A percentile compares a stretch with the other conserved stretches of the same genome.
These are phyloP conservation scores for Pythium sukuiense DNA, from an alignment of 352 stramenopile species.

Conservation along the genomic window DNA sequence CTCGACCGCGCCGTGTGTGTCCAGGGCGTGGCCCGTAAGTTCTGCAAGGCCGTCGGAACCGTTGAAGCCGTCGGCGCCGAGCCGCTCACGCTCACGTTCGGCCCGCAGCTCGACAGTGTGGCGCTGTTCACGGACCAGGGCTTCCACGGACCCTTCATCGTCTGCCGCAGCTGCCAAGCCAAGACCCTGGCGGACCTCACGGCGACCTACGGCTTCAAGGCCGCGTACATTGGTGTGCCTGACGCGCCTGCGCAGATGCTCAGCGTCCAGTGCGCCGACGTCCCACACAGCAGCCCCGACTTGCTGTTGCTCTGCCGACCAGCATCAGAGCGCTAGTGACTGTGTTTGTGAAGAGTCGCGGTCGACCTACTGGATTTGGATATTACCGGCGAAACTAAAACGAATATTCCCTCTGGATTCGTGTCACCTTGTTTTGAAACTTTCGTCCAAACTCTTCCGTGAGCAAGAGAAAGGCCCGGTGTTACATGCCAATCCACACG, in stretches of 20 bases:
- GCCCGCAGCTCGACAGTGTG: background rate
- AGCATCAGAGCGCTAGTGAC: background rate
- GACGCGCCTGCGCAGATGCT: slow-evolving; percentile 2
- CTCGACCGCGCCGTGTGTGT: slow-evolving; percentile 10
- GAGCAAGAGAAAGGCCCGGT: no score
- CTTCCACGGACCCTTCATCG: background rate
- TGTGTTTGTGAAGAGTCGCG: no score
- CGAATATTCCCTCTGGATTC: no score
- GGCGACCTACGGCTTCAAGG: background rate
- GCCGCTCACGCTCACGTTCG: background rate
- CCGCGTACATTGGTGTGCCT: slow-evolving; percentile 2
- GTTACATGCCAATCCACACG: no score
- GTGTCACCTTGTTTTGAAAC: no score
- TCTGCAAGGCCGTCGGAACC: background rate
- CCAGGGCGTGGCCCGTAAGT: background rate
- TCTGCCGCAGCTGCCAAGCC: slow-evolving; percentile 2
- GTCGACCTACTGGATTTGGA: no score
- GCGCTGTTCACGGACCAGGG: slow-evolving; percentile 8
- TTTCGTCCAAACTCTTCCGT: no score
- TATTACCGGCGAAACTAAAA: no score
- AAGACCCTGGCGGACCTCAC: background rate
- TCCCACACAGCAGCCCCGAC: background rate
- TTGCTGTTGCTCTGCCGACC: slow-evolving; percentile 5
- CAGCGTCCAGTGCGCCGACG: background rate
- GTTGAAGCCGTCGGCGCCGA: background rate